Evolutionary conservation across 1,284 basidiomycete species (phyloP), one percentile per base, ranked within the genome.

Genomic region (Austroboletus niveus): DNA sequence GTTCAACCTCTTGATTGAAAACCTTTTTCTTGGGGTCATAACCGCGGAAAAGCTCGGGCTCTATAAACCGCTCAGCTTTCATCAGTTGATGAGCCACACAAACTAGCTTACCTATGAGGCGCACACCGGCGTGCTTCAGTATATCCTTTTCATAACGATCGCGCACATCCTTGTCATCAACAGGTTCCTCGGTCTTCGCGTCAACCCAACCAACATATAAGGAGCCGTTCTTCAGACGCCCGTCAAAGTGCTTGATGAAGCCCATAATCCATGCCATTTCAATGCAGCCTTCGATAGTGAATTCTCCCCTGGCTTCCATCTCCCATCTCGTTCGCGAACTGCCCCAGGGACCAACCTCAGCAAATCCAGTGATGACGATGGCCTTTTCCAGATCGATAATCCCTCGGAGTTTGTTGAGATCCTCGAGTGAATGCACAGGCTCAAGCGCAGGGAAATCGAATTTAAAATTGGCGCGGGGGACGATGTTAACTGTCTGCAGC

Each of bases 221-320:
- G 42, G 87, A 83, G 42, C 92, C 93, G 63, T 91, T 86, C 75
- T 97, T 95, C 65, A 99, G 82, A 55, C 92, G 91, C 20, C 96
- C 97, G 62, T 99, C 92, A 70, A 98, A 94, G 78, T 98, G 94
- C 75, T 96, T 98, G 82, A 98, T 98, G 73, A 85, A 85, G 42
- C 97, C 95, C 92, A 97, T 98, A 74, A 98, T 89, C 94, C 96
- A 99, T 14, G 96, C 95, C 89, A 99, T 95, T 77, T 99, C 96
- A 64, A 99, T 97, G 67, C 92, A 92, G 42, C 95, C 96, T 72
- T 98, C 91, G 64, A 98, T 96, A 8, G 94, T 94, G 72, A 97
- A 89, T 66, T 94, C 85, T 34, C 94, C 94, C 45, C 84, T 80
- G 44, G 92, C 94, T 71, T 98, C 95, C 93, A 98, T 97, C 77